Base-by-base conservation (phyloP, 805 yeast genomes). In the Lipomyces spencermartinsiae region DNA sequence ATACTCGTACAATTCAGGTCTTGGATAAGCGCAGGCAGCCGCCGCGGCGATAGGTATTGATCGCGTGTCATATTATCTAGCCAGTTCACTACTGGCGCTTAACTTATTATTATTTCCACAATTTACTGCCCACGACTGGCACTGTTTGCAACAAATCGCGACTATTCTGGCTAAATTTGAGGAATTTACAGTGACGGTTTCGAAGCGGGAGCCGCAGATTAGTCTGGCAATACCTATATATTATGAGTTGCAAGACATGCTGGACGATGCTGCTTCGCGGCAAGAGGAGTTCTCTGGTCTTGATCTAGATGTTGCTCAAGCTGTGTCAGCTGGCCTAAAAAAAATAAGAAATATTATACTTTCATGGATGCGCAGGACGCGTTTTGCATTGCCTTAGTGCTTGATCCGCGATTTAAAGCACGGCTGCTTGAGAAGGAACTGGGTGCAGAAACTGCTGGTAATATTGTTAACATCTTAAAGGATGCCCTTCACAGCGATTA, bases 241-340 rank as follows among this genome's bases (percentile, higher is more conserved):
- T 58, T 58, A 58, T 35, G 19, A n/a, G 39, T 35, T 35, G 16
- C 39, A 35, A 10, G 16, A 35, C 39, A 35, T 33, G 46, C 46
- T 58, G 31, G 39, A 35, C 19, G 46, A 12, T 14, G 60, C 43
- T n/a, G 43, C 31, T 12, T 19, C 43, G 49, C 12, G 2, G 31
- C 29, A 33, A 3, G 60, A 31, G 46, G 60, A 56, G 5, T 58
- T n/a, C 49, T 19, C 29, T 33, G 29, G 22, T 37, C 29, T 58
- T 31, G 60, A 58, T 34, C 31, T 14, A 14, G 59, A 56, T 37
- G 35, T 37, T 39, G 19, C 61, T 25, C 22, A 58, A 22, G 61
- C 61, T 58, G 49, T 58, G 46, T 22, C 51, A 58, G 61, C 61
- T 39, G n/a, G 61, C 34, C 61, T 58, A 29, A 58, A 37, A 58